Percentiles rank a stretch among this genome's conserved stretches.
phyloP scores from a whole-genome alignment of 495 filamentous ascomycete species.

The Aspergillus kassunensis region DNA sequence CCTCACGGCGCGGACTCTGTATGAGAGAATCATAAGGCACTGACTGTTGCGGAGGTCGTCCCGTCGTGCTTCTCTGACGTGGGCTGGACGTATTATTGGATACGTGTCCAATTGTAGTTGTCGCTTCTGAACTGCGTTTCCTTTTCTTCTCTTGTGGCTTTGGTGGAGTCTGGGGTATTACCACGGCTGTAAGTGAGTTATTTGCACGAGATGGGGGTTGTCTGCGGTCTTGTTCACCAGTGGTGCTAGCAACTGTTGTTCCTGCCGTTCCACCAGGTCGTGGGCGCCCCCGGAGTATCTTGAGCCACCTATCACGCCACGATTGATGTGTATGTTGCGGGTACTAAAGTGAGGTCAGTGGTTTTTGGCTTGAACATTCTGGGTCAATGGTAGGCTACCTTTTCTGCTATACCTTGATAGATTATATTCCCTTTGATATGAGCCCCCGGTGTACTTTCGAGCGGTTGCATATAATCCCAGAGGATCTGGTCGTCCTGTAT shows the following conservation, averaged over 20 bases:
- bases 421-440: slow-evolving; percentile 55
- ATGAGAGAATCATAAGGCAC: neutral
- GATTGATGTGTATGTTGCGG: slow-evolving; percentile 66
- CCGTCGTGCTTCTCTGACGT: neutral
- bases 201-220: neutral
- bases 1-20: slow-evolving; percentile 2
- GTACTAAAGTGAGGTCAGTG: slow-evolving; percentile 40
- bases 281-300: slow-evolving; percentile 45
- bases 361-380: neutral
- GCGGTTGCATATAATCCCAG: slow-evolving; percentile 54
- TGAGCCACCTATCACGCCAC: slow-evolving; percentile 67
- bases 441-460: slow-evolving; percentile 37
- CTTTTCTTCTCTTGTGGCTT: slow-evolving; percentile 16
- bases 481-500: slow-evolving; percentile 58
- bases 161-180: neutral
- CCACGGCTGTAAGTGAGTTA: neutral
- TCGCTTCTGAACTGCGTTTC: slow-evolving; percentile 15
- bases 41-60: neutral
- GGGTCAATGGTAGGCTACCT: slow-evolving; percentile 47
- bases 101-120: neutral
- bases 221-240: neutral
- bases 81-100: neutral
- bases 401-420: slow-evolving; percentile 57
- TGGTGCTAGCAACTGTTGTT: neutral
- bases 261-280: slow-evolving; percentile 32